These are phyloP conservation scores for Starmera amethionina DNA, from an alignment of 805 yeast species.

Conservation along the genomic window DNA sequence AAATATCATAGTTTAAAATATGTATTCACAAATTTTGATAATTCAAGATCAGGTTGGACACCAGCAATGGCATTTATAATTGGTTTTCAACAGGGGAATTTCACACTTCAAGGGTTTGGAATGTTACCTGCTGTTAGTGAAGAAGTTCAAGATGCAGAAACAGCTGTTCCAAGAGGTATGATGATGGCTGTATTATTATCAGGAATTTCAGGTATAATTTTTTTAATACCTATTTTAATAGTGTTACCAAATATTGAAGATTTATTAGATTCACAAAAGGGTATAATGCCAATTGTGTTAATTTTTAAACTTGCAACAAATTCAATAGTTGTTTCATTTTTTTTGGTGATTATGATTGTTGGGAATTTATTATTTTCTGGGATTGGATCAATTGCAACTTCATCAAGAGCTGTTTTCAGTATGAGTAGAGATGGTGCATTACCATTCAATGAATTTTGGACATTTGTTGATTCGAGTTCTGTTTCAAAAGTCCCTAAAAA, in stretches of 20 bases:
- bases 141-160: conserved; percentile 70
- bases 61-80: conserved; percentile 59
- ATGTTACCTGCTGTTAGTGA: conserved; percentile 75
- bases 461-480: conserved; percentile 46
- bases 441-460: conserved; percentile 57
- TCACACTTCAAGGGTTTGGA: conserved; percentile 77
- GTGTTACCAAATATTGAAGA: conserved; percentile 58
- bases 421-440: conserved; percentile 79
- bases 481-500: conserved; percentile 58
- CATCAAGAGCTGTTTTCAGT: conserved; percentile 73
- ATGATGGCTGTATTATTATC: conserved; percentile 55
- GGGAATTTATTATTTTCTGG: conserved; percentile 72
- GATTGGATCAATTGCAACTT: conserved; percentile 71
- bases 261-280: conserved; percentile 50
- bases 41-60: conserved; percentile 70
- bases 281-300: conserved; percentile 69
- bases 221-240: conserved; percentile 60
- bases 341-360: conserved; percentile 52
- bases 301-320: conserved; percentile 65
- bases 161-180: conserved; percentile 66
- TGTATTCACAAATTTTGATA: conserved; percentile 60
- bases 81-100: conserved; percentile 70
- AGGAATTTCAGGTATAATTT: conserved; percentile 58
- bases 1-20: conserved; percentile 49
- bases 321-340: conserved; percentile 57